Evolutionary conservation across 306 rosid genomes (phyloP), one percentile per base, ranked within the genome.

Genomic region (Cucumis hystrix): DNA sequence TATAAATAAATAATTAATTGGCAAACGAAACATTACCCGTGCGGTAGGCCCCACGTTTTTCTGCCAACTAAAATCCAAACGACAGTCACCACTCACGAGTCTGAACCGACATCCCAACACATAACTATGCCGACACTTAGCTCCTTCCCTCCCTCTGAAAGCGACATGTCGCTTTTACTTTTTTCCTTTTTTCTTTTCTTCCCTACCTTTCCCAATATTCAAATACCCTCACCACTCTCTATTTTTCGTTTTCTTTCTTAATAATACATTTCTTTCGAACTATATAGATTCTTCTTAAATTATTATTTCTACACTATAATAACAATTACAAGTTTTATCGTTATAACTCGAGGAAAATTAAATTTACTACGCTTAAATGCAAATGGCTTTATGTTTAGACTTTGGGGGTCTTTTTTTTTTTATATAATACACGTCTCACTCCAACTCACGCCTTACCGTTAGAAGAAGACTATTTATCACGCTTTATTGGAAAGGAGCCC

Each of bases 21-120:
- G 74, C 3, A 68, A 20, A 1, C 7, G 39, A 69, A 70, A 72
- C 76, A 51, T 72, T 1, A 54, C 77, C 77, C 77, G 77, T 73
- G 77, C 62, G 63, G 77, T 73, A 54, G 62, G 47, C 77, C 77
- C 77, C 63, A 73, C 77, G 3, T 25, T 28, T 10, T 10, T 1
- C 43, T 72, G 77, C 10, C 61, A 45, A 47, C 59, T 70, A 12
- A 23, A 66, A 47, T 14, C 76, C 17, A 8, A 43, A 43, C 75
- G 75, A 41, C 12, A 45, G 56, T 69, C 75, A 70, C 58, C 4
- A 72, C 61, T 72, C 76, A 73, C 47, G 28, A 51, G 63, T 73
- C 49, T 73, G 57, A 60, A 81, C 82, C 76, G 68, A 85, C 85
- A 72, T 85, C 81, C 84, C 60, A 72, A 51, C 74, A 41, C 18